Conservation (phyloP, 352 stramenopile species). For the Pythium brassicae region DNA sequence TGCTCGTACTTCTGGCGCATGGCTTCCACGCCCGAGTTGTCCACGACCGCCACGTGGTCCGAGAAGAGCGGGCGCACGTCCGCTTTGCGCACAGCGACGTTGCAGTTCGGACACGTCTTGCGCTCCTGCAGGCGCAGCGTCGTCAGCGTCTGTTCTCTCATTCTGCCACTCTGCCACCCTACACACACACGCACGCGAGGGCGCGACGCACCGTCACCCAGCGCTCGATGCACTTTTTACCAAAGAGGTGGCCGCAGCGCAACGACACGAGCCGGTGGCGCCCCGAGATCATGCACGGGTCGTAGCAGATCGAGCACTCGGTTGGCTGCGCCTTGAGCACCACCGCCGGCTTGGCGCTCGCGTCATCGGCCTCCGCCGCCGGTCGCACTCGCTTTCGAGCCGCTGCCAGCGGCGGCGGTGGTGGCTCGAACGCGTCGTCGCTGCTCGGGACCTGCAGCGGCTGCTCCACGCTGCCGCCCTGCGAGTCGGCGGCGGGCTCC, state of each 20-base stretch:
- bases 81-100: constrained; percentile 26
- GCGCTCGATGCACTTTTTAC: constrained; percentile 71
- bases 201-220: constrained; percentile 35
- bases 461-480: not conserved
- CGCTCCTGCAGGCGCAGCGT: not conserved
- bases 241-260: constrained; percentile 73
- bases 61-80: constrained; percentile 65
- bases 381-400: not conserved
- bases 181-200: not conserved
- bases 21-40: constrained; percentile 61
- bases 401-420: not conserved
- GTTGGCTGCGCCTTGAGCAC: constrained; percentile 45
- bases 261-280: constrained; percentile 65
- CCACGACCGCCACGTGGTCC: constrained; percentile 71
- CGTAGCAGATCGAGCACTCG: constrained; percentile 77
- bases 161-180: no score
- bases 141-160: not conserved
- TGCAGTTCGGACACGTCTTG: constrained; percentile 63
- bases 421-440: not conserved
- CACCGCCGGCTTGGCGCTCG: constrained; percentile 9
- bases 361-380: not conserved
- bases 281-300: constrained; percentile 51
- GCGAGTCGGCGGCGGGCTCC: not conserved
- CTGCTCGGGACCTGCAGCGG: not conserved
- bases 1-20: constrained; percentile 54